phyloP scores from a whole-genome alignment of 176 grass and related monocot species.

The Carex kokanica region DNA sequence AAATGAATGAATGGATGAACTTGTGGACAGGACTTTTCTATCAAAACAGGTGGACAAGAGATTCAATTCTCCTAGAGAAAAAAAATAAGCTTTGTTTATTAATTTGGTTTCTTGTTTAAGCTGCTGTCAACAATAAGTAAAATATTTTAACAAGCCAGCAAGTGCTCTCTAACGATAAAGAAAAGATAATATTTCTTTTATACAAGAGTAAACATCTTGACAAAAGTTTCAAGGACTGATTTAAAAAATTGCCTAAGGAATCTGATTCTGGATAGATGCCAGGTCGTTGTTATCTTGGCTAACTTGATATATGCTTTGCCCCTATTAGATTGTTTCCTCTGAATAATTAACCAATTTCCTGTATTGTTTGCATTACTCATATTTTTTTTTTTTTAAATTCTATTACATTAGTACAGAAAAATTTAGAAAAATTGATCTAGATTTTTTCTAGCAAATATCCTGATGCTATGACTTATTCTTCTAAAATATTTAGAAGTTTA shows the following conservation, averaged over 20 bases:
- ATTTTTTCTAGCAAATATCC: not conserved
- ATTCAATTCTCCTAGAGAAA: no score
- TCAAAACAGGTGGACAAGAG: no score
- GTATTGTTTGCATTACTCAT: not conserved
- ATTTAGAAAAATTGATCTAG: not conserved
- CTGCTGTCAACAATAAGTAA: not conserved
- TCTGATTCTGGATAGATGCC: not conserved
- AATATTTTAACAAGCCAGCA: not conserved
- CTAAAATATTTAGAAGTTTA: not conserved
- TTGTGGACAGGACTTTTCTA: no score
- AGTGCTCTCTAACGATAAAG: not conserved
- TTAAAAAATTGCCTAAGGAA: not conserved
- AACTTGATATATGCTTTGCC: not conserved
- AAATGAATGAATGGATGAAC: no score
- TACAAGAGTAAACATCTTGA: not conserved
- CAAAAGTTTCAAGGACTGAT: not conserved
- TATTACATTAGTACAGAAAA: not conserved
- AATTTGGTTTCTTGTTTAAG: not conserved
- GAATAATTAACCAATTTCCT: not conserved
- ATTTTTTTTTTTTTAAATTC: not conserved
- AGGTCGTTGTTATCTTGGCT: not conserved
- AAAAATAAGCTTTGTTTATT: not conserved
- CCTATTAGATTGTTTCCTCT: not conserved
- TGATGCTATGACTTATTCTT: not conserved
- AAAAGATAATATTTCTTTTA: not conserved